phyloP scores from a whole-genome alignment of 495 filamentous ascomycete species.

The Penicillium waksmanii region DNA sequence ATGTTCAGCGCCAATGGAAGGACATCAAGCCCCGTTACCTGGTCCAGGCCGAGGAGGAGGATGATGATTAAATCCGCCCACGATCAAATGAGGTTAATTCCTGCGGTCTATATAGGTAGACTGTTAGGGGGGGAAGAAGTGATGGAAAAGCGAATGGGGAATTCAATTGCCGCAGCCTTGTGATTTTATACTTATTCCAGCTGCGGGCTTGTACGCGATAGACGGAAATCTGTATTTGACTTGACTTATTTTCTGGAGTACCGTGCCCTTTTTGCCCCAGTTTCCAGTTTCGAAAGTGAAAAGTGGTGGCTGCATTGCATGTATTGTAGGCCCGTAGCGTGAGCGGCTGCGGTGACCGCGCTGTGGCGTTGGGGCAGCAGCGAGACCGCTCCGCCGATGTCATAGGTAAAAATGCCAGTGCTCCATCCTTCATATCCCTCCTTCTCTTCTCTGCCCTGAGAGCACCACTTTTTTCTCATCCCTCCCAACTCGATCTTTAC shows the following conservation, averaged over 20 bases:
- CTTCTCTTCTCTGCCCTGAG: neutral
- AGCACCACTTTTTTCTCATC: constrained; percentile 3
- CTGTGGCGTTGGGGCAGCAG: constrained; percentile 32
- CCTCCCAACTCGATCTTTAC: neutral
- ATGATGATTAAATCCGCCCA: constrained; percentile 47
- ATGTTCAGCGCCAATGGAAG: constrained; percentile 94
- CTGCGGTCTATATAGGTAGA: constrained; percentile 2
- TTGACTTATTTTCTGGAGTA: constrained; percentile 6
- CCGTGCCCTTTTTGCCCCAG: neutral
- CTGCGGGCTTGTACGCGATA: constrained; percentile 45
- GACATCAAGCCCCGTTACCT: constrained; percentile 92
- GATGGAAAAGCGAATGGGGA: constrained; percentile 23
- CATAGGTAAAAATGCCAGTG: constrained; percentile 24
- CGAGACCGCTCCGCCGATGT: constrained; percentile 40
- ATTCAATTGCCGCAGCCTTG: constrained; percentile 18
- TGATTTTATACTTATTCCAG: constrained; percentile 36
- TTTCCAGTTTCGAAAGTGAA: neutral
- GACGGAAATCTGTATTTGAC: constrained; percentile 36
- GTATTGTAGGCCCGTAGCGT: constrained; percentile 19
- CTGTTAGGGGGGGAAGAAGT: constrained; percentile 19
- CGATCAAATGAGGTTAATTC: constrained; percentile 2
- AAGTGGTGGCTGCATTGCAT: neutral
- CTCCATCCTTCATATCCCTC: constrained; percentile 19
- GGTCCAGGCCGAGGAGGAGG: constrained; percentile 61
- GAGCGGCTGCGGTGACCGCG: constrained; percentile 10